Conservation (phyloP, 331 rosid species). For the Rosa hybrid region DNA sequence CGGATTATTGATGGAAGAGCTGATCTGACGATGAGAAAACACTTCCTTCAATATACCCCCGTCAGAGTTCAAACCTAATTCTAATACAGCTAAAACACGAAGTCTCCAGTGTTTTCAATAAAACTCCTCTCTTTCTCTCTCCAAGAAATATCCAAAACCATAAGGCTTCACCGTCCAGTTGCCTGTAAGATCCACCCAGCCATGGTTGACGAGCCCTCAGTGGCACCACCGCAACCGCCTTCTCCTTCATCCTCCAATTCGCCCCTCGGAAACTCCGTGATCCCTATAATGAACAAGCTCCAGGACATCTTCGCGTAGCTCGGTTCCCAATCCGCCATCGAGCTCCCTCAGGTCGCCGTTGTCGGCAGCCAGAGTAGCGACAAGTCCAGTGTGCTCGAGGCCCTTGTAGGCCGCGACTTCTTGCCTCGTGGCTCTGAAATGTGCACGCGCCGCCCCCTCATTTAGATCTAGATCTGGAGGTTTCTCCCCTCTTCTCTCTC, state of each 20-base stretch:
- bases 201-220: slow-evolving; percentile 77
- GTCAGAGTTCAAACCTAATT: background rate
- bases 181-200: slow-evolving; percentile 33
- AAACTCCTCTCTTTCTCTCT: slow-evolving; percentile 12
- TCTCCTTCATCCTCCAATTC: slow-evolving; percentile 42
- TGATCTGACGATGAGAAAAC: too few relatives aligned
- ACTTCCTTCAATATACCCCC: too few relatives aligned
- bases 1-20: too few relatives aligned
- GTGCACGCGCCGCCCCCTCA: slow-evolving; percentile 90
- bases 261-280: slow-evolving; percentile 79
- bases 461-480: slow-evolving; percentile 2
- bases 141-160: slow-evolving; percentile 31
- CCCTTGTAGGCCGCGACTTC: slow-evolving; percentile 96
- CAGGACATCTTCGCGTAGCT: slow-evolving; percentile 92
- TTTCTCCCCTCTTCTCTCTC: too few relatives aligned
- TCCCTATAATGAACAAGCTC: slow-evolving; percentile 84
- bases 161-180: slow-evolving; percentile 28
- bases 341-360: slow-evolving; percentile 97
- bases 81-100: background rate
- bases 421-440: slow-evolving; percentile 90
- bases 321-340: slow-evolving; percentile 80
- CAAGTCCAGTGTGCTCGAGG: slow-evolving; percentile 97
- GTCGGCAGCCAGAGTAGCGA: slow-evolving; percentile 99
- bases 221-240: slow-evolving; percentile 16
- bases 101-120: background rate